Evolutionary conservation across 345 rosid species (phyloP).

Genomic region (Mercurialis annua): DNA sequence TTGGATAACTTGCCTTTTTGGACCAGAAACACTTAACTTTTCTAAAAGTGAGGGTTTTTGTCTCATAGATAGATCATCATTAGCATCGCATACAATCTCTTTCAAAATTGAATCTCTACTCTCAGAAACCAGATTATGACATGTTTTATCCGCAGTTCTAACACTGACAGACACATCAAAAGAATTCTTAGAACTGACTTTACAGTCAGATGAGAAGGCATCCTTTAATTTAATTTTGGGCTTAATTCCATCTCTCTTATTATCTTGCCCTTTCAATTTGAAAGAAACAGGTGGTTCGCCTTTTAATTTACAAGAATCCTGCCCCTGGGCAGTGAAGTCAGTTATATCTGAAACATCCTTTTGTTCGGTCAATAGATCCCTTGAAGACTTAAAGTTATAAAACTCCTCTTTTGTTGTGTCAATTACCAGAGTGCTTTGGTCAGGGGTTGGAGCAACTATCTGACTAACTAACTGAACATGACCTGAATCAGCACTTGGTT

Average conservation of each 20-base stretch:
- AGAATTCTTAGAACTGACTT: slow-evolving; percentile 31
- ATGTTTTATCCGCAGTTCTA: slow-evolving; percentile 30
- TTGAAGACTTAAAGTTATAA: slow-evolving; percentile 32
- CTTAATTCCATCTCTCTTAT: slow-evolving; percentile 38
- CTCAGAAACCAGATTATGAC: slow-evolving; percentile 31
- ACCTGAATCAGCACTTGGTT: slow-evolving; percentile 30
- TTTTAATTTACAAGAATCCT: slow-evolving; percentile 29
- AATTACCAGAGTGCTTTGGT: slow-evolving; percentile 31
- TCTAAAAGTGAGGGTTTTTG: slow-evolving; percentile 34
- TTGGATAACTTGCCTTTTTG: slow-evolving; percentile 91
- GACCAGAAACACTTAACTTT: slow-evolving; percentile 50
- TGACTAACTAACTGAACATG: slow-evolving; percentile 26
- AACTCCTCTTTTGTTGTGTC: slow-evolving; percentile 32
- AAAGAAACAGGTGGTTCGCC: slow-evolving; percentile 20
- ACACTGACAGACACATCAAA: slow-evolving; percentile 29
- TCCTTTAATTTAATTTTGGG: slow-evolving; percentile 29
- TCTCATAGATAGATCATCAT: slow-evolving; percentile 45
- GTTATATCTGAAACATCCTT: slow-evolving; percentile 30
- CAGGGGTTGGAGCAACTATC: slow-evolving; percentile 31
- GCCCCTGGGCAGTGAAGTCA: slow-evolving; percentile 34
- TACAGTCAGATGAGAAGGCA: slow-evolving; percentile 27
- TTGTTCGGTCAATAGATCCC: slow-evolving; percentile 26
- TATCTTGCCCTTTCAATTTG: slow-evolving; percentile 31
- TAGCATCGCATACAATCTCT: slow-evolving; percentile 41
- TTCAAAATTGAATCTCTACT: slow-evolving; percentile 42